phyloP scores from a whole-genome alignment of 2,329 filamentous ascomycete genomes.

The Tolypocladium nubicola region DNA sequence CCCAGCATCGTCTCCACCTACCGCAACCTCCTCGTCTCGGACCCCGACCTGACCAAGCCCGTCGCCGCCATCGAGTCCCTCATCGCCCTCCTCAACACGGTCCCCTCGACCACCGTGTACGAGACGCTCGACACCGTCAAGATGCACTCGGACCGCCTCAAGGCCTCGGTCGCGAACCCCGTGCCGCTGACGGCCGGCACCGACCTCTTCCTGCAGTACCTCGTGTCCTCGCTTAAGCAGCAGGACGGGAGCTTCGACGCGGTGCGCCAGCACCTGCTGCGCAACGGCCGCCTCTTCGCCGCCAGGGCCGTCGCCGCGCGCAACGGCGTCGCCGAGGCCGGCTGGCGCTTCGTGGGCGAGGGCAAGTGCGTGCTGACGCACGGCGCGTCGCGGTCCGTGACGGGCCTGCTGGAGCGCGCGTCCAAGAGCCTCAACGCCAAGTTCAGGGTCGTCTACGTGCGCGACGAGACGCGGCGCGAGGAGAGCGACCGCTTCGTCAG shows the following conservation, averaged over 20 bases:
- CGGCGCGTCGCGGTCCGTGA: conserved; percentile 77
- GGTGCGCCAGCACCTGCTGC: conserved; percentile 71
- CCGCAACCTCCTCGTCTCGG: conserved; percentile 43
- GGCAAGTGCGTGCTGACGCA: conserved; percentile 80
- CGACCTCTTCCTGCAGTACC: conserved; percentile 89
- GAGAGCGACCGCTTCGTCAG: conserved; percentile 65
- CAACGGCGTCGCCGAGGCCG: conserved; percentile 71
- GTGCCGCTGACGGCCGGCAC: conserved; percentile 89
- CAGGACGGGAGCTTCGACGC: conserved; percentile 56
- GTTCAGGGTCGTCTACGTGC: conserved; percentile 77
- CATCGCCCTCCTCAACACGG: conserved; percentile 73
- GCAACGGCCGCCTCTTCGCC: conserved; percentile 80
- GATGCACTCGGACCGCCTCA: conserved; percentile 66
- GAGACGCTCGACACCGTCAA: conserved; percentile 85
- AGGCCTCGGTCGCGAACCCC: conserved; percentile 71
- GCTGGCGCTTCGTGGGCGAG: conserved; percentile 67
- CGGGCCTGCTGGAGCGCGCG: conserved; percentile 63
- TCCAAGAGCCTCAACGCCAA: conserved; percentile 46
- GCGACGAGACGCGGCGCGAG: conserved; percentile 40
- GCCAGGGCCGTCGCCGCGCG: conserved; percentile 76
- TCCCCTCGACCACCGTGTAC: conserved; percentile 75
- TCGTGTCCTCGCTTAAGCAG: conserved; percentile 63
- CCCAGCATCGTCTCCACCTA: conserved; percentile 46
- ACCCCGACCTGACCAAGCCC: conserved; percentile 86
- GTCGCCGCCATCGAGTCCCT: conserved; percentile 90